phyloP scores from a whole-genome alignment of 108 stramenopile species.

The Parmales sp. region DNA sequence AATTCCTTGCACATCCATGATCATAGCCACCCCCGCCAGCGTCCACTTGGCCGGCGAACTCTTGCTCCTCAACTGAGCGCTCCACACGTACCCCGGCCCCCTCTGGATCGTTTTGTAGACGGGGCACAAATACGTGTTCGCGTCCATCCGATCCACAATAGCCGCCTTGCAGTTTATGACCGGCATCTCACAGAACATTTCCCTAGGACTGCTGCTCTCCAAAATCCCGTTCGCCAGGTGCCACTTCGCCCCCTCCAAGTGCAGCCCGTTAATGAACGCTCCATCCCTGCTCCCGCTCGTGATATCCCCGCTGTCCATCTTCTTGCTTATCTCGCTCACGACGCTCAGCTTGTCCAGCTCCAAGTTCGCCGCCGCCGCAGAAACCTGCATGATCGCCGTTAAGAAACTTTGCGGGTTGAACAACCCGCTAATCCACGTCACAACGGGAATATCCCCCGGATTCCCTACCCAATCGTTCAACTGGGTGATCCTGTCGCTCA shows the following conservation, averaged over 20 bases:
- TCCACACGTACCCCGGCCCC: slow-evolving; percentile 41
- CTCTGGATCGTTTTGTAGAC: slow-evolving; percentile 37
- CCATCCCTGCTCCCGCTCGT: slow-evolving; percentile 36
- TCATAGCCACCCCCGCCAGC: slow-evolving; percentile 26
- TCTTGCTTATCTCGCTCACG: slow-evolving; percentile 39
- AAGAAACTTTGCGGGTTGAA: slow-evolving; percentile 51
- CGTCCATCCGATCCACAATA: slow-evolving; percentile 20
- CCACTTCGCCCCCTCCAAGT: slow-evolving; percentile 51
- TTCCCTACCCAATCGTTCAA: slow-evolving; percentile 21
- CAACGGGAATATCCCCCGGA: background rate
- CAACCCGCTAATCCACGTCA: slow-evolving; percentile 45
- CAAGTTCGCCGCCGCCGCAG: slow-evolving; percentile 25
- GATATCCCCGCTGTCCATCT: slow-evolving; percentile 23
- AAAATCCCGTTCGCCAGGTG: background rate
- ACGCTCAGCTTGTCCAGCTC: slow-evolving; percentile 41
- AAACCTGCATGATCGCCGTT: slow-evolving; percentile 49
- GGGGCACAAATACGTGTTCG: slow-evolving; percentile 35
- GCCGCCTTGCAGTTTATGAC: slow-evolving; percentile 46
- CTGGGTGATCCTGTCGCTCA: slow-evolving; percentile 19
- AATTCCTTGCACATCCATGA: slow-evolving; percentile 21
- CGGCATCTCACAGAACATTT: slow-evolving; percentile 34
- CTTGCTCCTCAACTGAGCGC: slow-evolving; percentile 25
- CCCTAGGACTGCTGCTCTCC: slow-evolving; percentile 21
- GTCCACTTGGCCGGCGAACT: slow-evolving; percentile 10
- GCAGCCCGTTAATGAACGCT: slow-evolving; percentile 35